Percentiles rank a stretch among this genome's conserved stretches.
Conservation (phyloP, 2,329 filamentous ascomycete species). For the Cercospora sp. region DNA sequence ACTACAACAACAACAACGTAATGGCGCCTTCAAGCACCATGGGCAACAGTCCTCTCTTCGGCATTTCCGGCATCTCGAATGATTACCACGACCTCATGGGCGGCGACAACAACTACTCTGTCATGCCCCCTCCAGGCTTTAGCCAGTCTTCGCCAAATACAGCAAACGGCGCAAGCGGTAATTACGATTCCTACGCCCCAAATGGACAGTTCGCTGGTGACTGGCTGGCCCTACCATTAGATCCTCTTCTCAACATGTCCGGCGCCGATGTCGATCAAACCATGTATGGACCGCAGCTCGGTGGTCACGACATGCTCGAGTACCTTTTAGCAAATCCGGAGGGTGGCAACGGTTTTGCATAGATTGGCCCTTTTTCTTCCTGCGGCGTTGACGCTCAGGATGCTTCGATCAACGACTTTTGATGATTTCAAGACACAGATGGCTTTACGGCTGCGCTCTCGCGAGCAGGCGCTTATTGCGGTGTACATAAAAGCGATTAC, state of each 20-base stretch:
- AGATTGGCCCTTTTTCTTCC: background rate
- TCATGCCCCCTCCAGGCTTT: slow-evolving; percentile 52
- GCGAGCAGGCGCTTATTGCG: slow-evolving; percentile 1
- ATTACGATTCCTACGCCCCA: slow-evolving; percentile 25
- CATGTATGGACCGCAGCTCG: slow-evolving; percentile 64
- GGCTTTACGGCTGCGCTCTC: slow-evolving; percentile 3
- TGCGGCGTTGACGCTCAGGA: background rate
- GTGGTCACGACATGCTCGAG: slow-evolving; percentile 55
- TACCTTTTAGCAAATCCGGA: slow-evolving; percentile 40
- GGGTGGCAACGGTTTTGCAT: background rate
- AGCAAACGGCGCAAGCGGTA: slow-evolving; percentile 28
- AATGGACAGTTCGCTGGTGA: slow-evolving; percentile 47
- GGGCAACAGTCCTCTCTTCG: slow-evolving; percentile 29
- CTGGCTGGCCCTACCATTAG: slow-evolving; percentile 63
- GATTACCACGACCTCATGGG: slow-evolving; percentile 47
- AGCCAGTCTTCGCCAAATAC: slow-evolving; percentile 37
- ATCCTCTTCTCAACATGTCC: slow-evolving; percentile 59
- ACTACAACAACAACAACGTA: slow-evolving; percentile 26
- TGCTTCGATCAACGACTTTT: background rate
- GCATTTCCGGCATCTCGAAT: slow-evolving; percentile 47
- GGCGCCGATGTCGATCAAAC: slow-evolving; percentile 59
- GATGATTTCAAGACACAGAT: background rate
- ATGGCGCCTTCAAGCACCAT: slow-evolving; percentile 13
- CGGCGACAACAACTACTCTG: slow-evolving; percentile 43
- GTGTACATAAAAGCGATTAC: background rate